Conservation (phyloP, 306 rosid genomes). For the Potentilla sterilis region DNA sequence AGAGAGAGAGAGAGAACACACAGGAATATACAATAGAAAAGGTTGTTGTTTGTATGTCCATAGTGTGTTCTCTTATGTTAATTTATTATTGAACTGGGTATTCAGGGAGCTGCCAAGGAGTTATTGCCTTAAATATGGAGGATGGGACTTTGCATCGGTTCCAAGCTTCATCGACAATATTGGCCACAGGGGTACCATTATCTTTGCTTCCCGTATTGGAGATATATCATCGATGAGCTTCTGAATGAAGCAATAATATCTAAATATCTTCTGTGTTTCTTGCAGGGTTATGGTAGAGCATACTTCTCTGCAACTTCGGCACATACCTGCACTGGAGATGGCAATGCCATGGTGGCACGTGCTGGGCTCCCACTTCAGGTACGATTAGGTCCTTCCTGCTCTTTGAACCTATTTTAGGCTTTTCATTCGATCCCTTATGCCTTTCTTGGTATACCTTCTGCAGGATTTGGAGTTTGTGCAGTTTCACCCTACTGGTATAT, state of each 20-base stretch:
- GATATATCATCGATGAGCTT: conserved; percentile 15
- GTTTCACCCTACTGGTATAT: conserved; percentile 96
- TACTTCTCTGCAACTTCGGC: conserved; percentile 96
- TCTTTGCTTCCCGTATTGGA: conserved; percentile 1
- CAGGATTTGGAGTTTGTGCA: conserved; percentile 98
- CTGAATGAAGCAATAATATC: conserved; percentile 6
- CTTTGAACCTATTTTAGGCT: conserved; percentile 20
- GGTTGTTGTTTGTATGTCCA: neutral
- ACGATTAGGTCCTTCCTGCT: conserved; percentile 18
- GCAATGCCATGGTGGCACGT: conserved; percentile 94
- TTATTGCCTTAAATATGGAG: conserved; percentile 82
- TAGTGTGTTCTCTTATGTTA: neutral
- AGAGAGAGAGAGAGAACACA: too few relatives aligned
- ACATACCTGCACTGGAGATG: conserved; percentile 98
- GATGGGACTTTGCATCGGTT: conserved; percentile 94
- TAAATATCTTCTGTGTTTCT: conserved; percentile 19
- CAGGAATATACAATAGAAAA: neutral
- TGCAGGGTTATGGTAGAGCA: conserved; percentile 92
- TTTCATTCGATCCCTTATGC: conserved; percentile 11
- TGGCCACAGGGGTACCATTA: conserved; percentile 82
- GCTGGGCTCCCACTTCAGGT: conserved; percentile 94
- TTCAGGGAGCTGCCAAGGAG: conserved; percentile 92
- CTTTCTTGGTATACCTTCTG: conserved; percentile 22
- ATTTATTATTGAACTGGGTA: conserved; percentile 26
- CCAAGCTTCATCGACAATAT: conserved; percentile 79